These are phyloP conservation scores for Sporobolomyces phaffii DNA, from an alignment of 768 basidiomycete species.

Conservation along the genomic window DNA sequence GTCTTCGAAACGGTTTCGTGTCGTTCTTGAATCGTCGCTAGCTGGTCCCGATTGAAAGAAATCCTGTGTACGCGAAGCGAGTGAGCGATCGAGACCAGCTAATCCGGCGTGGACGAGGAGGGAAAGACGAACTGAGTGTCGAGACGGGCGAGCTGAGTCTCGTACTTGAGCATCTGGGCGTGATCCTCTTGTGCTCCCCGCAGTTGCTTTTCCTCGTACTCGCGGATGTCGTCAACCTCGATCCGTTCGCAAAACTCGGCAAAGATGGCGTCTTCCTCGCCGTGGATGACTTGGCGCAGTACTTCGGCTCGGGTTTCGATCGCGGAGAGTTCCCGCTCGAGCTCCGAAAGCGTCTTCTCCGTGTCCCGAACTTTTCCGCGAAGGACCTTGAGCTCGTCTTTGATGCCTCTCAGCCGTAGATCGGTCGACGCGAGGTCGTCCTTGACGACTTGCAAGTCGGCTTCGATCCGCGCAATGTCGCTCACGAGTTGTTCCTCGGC, in stretches of 20 bases:
- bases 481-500: constrained; percentile 68
- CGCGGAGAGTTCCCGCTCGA: constrained; percentile 51
- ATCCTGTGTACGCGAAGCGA: constrained; percentile 51
- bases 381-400: constrained; percentile 76
- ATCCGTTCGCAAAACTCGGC: constrained; percentile 70
- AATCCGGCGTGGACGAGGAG: too few relatives aligned
- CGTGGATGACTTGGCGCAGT: constrained; percentile 59
- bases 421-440: constrained; percentile 84
- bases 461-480: constrained; percentile 72
- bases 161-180: constrained; percentile 71
- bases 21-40: constrained; percentile 62
- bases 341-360: constrained; percentile 9
- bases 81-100: not conserved
- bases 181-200: constrained; percentile 82
- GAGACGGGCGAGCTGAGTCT: constrained; percentile 72
- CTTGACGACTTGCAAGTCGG: constrained; percentile 62
- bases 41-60: constrained; percentile 73
- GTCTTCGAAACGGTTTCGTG: constrained; percentile 54
- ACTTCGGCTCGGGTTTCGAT: constrained; percentile 57
- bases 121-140: constrained; percentile 64
- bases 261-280: constrained; percentile 76
- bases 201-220: constrained; percentile 87
- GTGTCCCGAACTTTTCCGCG: constrained; percentile 48
- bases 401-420: constrained; percentile 66
- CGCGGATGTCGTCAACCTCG: constrained; percentile 71